Percentiles rank a stretch among this genome's conserved stretches.
Evolutionary conservation across 2,329 filamentous ascomycete species (phyloP).

Genomic region (Blumeria hordei): DNA sequence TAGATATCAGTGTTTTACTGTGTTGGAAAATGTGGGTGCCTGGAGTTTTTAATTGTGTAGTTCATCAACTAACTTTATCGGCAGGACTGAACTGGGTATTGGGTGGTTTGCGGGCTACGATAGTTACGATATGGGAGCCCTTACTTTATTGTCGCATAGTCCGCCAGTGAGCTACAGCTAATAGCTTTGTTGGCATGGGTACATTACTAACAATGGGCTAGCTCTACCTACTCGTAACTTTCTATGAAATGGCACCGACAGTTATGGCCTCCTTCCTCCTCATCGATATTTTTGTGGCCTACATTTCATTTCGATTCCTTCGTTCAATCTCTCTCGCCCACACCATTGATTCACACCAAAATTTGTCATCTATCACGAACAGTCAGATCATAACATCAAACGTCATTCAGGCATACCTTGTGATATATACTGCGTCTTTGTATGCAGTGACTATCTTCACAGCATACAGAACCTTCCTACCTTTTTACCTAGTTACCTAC

Average conservation of each 20-base stretch:
- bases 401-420: constrained; percentile 37
- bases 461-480: constrained; percentile 46
- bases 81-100: constrained; percentile 41
- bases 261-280: constrained; percentile 35
- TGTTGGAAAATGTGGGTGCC: constrained; percentile 30
- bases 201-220: constrained; percentile 12
- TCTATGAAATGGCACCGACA: constrained; percentile 44
- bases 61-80: neutral
- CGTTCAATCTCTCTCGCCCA: constrained; percentile 43
- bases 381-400: constrained; percentile 39
- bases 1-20: constrained; percentile 29
- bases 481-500: constrained; percentile 45
- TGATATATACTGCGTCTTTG: constrained; percentile 43
- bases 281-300: constrained; percentile 45
- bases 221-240: constrained; percentile 52
- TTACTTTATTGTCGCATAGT: constrained; percentile 47
- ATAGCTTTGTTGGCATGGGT: constrained; percentile 3
- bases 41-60: neutral
- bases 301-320: constrained; percentile 51
- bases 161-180: constrained; percentile 33
- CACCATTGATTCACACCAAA: constrained; percentile 22
- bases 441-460: constrained; percentile 51
- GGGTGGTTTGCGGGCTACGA: constrained; percentile 57
- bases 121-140: constrained; percentile 40
- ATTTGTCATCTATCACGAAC: constrained; percentile 23